Conservation (phyloP, 208 protist genomes). For the Blastocrithidia nonstop region DNA sequence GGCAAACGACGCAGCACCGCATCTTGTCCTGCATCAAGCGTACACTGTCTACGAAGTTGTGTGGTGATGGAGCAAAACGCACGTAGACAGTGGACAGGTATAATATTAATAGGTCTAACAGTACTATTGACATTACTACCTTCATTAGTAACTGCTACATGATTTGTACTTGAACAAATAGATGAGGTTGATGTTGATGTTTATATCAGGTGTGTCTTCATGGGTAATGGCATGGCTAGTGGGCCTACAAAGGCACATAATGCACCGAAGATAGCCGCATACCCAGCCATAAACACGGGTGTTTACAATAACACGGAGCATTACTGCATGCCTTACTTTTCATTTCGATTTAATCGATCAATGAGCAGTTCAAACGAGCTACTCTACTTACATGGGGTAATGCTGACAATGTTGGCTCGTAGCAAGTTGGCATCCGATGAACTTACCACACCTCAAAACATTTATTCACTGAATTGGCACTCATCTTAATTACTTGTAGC, state of each 20-base stretch:
- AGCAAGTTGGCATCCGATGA: constrained; percentile 42
- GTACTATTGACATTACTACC: neutral
- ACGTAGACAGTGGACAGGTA: constrained; percentile 63
- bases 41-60: constrained; percentile 32
- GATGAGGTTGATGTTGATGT: no score
- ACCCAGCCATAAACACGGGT: constrained; percentile 69
- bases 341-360: constrained; percentile 62
- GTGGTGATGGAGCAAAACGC: constrained; percentile 62
- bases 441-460: constrained; percentile 79
- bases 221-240: constrained; percentile 70
- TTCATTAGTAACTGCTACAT: neutral
- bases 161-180: no score
- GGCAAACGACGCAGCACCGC: constrained; percentile 55
- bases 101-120: constrained; percentile 29
- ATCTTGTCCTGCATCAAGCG: constrained; percentile 65
- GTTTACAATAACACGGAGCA: constrained; percentile 61
- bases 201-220: constrained; percentile 30
- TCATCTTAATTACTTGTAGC: constrained; percentile 24
- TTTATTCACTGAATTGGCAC: no score
- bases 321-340: constrained; percentile 16
- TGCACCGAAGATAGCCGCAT: constrained; percentile 60
- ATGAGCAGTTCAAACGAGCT: constrained; percentile 30
- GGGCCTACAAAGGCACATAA: constrained; percentile 65
- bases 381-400: constrained; percentile 43
- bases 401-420: constrained; percentile 30